A percentile compares a stretch with the other conserved stretches of the same genome.
Evolutionary conservation across 176 grass and related monocot genomes (phyloP).

Genomic region (Musa beccarii): DNA sequence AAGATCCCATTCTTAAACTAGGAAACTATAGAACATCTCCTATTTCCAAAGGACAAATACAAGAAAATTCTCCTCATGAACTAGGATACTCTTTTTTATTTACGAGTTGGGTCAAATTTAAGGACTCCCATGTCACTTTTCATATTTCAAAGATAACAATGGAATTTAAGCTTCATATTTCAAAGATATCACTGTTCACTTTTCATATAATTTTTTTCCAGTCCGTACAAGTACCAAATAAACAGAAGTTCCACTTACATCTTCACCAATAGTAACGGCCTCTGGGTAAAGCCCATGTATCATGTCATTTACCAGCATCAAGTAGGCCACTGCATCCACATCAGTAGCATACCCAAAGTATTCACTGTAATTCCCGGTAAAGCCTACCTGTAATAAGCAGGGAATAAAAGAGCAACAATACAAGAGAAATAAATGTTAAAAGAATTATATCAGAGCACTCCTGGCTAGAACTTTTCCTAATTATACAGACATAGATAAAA

Average conservation of each 20-base stretch:
- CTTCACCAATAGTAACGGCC: constrained; percentile 71
- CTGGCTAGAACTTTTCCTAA: background rate
- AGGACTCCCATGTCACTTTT: too few species aligned
- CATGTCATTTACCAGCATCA: constrained; percentile 90
- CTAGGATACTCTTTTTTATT: too few species aligned
- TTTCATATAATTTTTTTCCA: too few species aligned
- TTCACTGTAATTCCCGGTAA: constrained; percentile 83
- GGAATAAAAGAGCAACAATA: constrained; percentile 1
- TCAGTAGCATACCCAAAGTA: constrained; percentile 87
- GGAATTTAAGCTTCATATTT: too few species aligned
- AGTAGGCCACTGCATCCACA: constrained; percentile 76
- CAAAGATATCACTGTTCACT: too few species aligned
- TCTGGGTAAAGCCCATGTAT: constrained; percentile 80
- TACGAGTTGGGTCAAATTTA: too few species aligned
- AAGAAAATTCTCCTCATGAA: too few species aligned
- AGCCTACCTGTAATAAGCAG: constrained; percentile 31
- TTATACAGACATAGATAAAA: too few species aligned
- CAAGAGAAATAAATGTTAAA: constrained; percentile 17
- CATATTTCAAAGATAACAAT: too few species aligned
- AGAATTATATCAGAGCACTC: background rate
- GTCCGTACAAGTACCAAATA: background rate
- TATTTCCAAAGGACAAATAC: too few species aligned
- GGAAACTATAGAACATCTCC: too few species aligned
- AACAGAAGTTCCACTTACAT: constrained; percentile 43
- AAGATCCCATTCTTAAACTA: too few species aligned